phyloP scores from a whole-genome alignment of 495 filamentous ascomycete genomes.

The Staphylotrichum tortipilum region DNA sequence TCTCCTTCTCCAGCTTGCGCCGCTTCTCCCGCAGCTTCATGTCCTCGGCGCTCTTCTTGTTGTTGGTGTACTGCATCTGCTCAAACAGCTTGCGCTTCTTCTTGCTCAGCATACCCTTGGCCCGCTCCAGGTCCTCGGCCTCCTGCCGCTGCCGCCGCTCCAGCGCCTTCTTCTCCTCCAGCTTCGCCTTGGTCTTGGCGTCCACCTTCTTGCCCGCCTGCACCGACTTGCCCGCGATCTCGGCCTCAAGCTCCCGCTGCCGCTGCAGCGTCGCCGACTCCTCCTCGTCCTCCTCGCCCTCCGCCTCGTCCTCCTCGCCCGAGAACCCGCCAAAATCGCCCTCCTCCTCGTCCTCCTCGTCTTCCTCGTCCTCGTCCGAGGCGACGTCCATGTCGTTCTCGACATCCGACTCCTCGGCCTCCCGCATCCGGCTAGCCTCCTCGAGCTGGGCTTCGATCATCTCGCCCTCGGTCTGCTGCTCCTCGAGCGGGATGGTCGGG shows the following conservation, averaged over 20 bases:
- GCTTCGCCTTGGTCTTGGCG: constrained; percentile 50
- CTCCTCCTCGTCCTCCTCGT: constrained; percentile 35
- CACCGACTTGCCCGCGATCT: constrained; percentile 52
- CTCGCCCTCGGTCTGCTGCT: constrained; percentile 76
- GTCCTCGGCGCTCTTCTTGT: constrained; percentile 71
- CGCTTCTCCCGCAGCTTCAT: constrained; percentile 69
- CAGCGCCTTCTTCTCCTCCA: constrained; percentile 56
- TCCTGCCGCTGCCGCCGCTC: constrained; percentile 63
- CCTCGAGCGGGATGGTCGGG: constrained; percentile 69
- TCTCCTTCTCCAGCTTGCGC: constrained; percentile 74
- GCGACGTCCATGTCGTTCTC: constrained; percentile 38
- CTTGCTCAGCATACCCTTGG: constrained; percentile 87
- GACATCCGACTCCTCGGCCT: constrained; percentile 28
- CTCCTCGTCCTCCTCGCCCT: constrained; percentile 46
- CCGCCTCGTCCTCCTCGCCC: constrained; percentile 31
- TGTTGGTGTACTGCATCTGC: constrained; percentile 87
- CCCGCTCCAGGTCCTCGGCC: constrained; percentile 73
- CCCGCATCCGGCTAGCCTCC: constrained; percentile 39
- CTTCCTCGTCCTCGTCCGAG: constrained; percentile 36
- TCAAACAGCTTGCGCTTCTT: constrained; percentile 85
- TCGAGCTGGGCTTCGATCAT: constrained; percentile 54
- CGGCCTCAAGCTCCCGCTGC: constrained; percentile 87
- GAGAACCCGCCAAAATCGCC: constrained; percentile 35
- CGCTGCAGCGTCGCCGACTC: constrained; percentile 44
- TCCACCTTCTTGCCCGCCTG: constrained; percentile 32